Base-by-base conservation (phyloP, 352 stramenopile genomes). In the Phytophthora capsici region DNA sequence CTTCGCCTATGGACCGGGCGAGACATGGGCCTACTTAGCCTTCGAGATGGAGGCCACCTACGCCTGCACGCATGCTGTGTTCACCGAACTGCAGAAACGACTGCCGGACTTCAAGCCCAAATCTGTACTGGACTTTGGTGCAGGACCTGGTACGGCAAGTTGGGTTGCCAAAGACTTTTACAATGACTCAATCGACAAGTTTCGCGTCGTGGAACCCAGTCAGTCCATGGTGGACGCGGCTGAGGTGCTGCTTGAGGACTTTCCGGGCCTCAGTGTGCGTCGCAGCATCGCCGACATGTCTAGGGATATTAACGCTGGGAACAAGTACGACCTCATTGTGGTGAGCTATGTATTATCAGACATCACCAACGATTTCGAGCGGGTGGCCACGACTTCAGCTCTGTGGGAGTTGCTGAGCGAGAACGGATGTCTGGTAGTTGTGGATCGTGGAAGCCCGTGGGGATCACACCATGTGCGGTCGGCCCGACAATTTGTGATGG, bases 221-320 rank as follows among this genome's bases (percentile, higher is more conserved):
- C 88, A 96, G 57, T 93, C 86, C 34, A 96, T 96, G 88, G 66
- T 91, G 25, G 86, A 96, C 62, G 88, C 87, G 0, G 82, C 85
- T 0, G 67, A 90, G 46, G 77, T 88, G 36, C 36, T 93, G 55
- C 67, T 95, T 8, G 81, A 91, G 44, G 85, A 74, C 6, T 95
- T 95, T 57, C 73, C 80, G 6, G 85, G 87, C 0, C 69, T 95
- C 16, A 92, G 85, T 52, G 64, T 94, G 38, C 85, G 87, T 45
- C 84, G 85, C 63, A 82, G 56, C 26, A 73, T 95, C 25, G 73
- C 77, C 2, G 87, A 95, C 40, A 78, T 95, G 78, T 86, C 87
- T 28, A 84, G 84, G 16, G 87, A 95, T 53, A 80, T 95, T 22
- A 38, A 64, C 20, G 44, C 64, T 1, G 83, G 83, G 2, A 77